Evolutionary conservation across 768 basidiomycete species (phyloP), one percentile per base, ranked within the genome.

Genomic region (Leucocoprinus leucothites): DNA sequence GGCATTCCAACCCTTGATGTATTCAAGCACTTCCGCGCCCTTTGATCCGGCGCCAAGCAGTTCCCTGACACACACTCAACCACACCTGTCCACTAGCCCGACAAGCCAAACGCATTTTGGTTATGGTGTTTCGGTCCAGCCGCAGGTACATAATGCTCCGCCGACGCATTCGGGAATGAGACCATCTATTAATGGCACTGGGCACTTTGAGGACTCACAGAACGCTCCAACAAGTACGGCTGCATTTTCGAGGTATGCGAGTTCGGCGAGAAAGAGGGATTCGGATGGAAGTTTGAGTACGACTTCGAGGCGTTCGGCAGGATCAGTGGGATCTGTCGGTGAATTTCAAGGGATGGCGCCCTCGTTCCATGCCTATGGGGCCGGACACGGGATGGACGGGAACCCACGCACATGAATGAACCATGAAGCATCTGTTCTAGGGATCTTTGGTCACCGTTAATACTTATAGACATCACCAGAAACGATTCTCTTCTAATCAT

Each of bases 261-360:
- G 31, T 18, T 26, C 26, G 21, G 38, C 7, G 18, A 44, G 51
- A 28, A 52, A 22, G 26, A 28, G 51, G 42, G 42, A 52, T 28
- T 52, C 51, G 18, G 41, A 34, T 44, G 42, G 51, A 9, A 11
- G 31, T 31, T 52, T 41, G 25, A 51, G 51, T 51, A 38, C 16
- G 16, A 45, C 18, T n/a, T 53, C 52, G 16, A 34, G 44, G 13
- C 26, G 19, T 21, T 53, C 47, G 7, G 16, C 18, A 3, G 22
- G 42, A 24, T 22, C 50, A 25, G 21, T 45, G 14, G 21, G 34
- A 36, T 44, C 31, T 25, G 9, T 6, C n/a, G 31, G 31, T 5
- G 44, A 46, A 21, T 11, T 38, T 8, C 52, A 46, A 18, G 42
- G 42, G 18, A 36, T 46, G 31, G 34, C 11, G 9, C 13, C 28